Percentiles rank a stretch among this genome's conserved stretches.
Conservation (phyloP, 1,284 basidiomycete genomes). For the Tylopilus orsonianus region DNA sequence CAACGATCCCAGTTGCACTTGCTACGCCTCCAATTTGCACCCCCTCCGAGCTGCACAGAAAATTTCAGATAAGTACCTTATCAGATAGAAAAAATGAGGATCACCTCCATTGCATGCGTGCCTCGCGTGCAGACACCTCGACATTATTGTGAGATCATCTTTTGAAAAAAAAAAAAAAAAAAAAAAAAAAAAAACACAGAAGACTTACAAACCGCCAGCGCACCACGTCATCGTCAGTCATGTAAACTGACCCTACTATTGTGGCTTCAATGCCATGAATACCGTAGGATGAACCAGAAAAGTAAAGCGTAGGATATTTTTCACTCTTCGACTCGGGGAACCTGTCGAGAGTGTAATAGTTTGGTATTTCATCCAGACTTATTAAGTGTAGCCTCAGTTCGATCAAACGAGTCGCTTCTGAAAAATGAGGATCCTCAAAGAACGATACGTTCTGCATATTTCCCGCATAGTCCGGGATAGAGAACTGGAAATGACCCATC, state of each 20-base stretch:
- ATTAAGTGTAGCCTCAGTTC: conserved; percentile 55
- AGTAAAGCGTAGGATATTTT: conserved; percentile 51
- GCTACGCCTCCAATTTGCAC: conserved; percentile 61
- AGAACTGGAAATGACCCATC: conserved; percentile 35
- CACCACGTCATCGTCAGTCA: conserved; percentile 51
- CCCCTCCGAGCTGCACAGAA: conserved; percentile 49
- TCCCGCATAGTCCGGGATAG: conserved; percentile 33
- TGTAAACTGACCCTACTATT: conserved; percentile 56
- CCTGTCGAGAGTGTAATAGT: conserved; percentile 20
- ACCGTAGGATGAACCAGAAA: conserved; percentile 50
- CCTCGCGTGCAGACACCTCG: conserved; percentile 53
- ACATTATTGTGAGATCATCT: conserved; percentile 9
- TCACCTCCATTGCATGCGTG: conserved; percentile 57
- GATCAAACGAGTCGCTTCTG: conserved; percentile 63
- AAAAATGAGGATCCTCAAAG: conserved; percentile 56
- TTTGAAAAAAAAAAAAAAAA: neutral
- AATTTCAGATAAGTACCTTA: conserved; percentile 1
- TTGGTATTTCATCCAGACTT: conserved; percentile 32
- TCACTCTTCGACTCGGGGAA: conserved; percentile 27
- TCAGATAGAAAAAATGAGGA: conserved; percentile 1
- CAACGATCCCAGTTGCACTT: conserved; percentile 62
- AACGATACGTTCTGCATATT: conserved; percentile 43
- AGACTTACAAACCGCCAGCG: conserved; percentile 65
- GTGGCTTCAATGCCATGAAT: conserved; percentile 44
- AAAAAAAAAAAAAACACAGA: neutral